A percentile compares a stretch with the other conserved stretches of the same genome.
These are phyloP conservation scores for Fusarium luffae DNA, from an alignment of 2,329 filamentous ascomycete genomes.

Conservation along the genomic window DNA sequence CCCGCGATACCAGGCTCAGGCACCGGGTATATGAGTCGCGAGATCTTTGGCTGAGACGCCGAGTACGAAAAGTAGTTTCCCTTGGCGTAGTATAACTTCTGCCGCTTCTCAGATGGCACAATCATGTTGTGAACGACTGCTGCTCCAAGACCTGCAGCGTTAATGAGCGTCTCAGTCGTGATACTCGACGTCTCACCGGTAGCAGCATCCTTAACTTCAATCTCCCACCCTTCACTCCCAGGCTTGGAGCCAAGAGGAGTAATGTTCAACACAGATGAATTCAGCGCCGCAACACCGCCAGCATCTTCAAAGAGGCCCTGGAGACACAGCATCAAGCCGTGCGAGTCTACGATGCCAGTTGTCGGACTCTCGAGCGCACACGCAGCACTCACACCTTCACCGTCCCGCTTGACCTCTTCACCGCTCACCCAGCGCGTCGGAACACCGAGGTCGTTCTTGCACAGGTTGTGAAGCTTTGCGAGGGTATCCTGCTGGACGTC, in stretches of 20 bases:
- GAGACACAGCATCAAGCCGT: constrained; percentile 84
- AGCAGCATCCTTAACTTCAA: constrained; percentile 63
- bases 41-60: constrained; percentile 69
- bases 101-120: constrained; percentile 66
- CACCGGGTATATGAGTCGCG: constrained; percentile 86
- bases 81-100: constrained; percentile 84
- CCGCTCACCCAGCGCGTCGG: constrained; percentile 76
- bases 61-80: constrained; percentile 94
- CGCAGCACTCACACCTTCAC: constrained; percentile 82
- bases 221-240: constrained; percentile 74
- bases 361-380: constrained; percentile 77
- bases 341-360: constrained; percentile 92
- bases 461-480: constrained; percentile 62
- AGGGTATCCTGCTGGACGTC: constrained; percentile 73
- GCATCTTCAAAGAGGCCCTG: constrained; percentile 79
- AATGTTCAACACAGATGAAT: constrained; percentile 72
- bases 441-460: constrained; percentile 59
- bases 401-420: constrained; percentile 70
- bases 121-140: constrained; percentile 85
- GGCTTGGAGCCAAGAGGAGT: constrained; percentile 57
- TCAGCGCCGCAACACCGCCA: constrained; percentile 79
- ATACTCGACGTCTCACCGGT: constrained; percentile 67
- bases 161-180: constrained; percentile 81
- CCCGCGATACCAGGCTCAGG: constrained; percentile 84
- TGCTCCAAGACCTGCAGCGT: constrained; percentile 85